Evolutionary conservation across 2,329 filamentous ascomycete species (phyloP).

Genomic region (Lasiodiplodia sp.): DNA sequence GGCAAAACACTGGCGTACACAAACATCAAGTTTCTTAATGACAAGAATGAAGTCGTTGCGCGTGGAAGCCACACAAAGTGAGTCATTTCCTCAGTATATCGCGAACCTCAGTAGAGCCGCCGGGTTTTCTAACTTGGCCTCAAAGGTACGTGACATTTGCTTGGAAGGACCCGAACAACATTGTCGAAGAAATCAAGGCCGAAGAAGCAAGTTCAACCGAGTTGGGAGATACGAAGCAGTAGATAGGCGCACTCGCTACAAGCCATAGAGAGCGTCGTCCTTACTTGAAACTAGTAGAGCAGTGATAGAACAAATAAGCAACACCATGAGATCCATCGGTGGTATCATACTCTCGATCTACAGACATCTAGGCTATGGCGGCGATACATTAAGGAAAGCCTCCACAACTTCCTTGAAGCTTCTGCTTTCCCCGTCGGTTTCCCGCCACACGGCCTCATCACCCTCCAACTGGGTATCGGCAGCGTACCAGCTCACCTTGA

Average conservation of each 20-base stretch:
- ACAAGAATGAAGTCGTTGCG: constrained; percentile 66
- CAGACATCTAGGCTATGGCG: neutral
- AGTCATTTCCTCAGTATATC: constrained; percentile 32
- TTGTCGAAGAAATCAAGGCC: constrained; percentile 61
- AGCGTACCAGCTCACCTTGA: constrained; percentile 1
- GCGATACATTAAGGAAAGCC: neutral
- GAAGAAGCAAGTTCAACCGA: constrained; percentile 2
- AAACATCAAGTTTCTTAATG: constrained; percentile 66
- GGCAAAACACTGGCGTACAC: constrained; percentile 72
- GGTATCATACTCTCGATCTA: neutral
- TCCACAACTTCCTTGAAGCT: neutral
- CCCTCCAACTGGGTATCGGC: neutral
- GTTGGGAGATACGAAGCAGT: neutral
- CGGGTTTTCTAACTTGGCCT: too few species aligned
- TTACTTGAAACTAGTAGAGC: neutral
- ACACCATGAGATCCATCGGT: neutral
- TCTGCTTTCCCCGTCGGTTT: neutral
- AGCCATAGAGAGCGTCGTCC: neutral
- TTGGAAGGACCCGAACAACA: constrained; percentile 69
- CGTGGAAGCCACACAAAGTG: constrained; percentile 73
- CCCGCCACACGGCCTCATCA: constrained; percentile 7
- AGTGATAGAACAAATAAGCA: neutral
- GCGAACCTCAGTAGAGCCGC: neutral
- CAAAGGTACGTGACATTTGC: constrained; percentile 63
- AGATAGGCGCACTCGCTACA: neutral